Conservation (phyloP, 805 yeast genomes). For the Wickerhamiella bombiphila region DNA sequence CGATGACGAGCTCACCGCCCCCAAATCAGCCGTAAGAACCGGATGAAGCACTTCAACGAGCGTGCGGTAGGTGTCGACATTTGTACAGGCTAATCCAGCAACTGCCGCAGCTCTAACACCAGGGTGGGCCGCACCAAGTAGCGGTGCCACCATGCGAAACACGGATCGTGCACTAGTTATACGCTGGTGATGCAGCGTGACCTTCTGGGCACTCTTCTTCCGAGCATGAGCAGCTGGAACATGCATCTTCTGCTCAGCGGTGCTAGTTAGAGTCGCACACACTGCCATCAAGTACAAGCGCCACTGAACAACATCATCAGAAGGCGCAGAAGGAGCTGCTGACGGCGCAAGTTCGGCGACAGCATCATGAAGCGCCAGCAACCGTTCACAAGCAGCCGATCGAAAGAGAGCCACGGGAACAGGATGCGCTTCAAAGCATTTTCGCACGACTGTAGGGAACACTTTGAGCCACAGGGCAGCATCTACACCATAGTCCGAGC, state of each 20-base stretch:
- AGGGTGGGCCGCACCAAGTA: conserved; percentile 54
- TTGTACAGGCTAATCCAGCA: conserved; percentile 77
- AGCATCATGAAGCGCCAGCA: conserved; percentile 53
- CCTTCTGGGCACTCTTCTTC: conserved; percentile 63
- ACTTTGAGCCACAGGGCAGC: conserved; percentile 90
- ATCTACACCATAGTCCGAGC: conserved; percentile 87
- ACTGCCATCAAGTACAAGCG: conserved; percentile 78
- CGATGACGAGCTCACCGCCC: not conserved
- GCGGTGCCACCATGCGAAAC: conserved; percentile 74
- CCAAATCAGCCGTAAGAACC: conserved; percentile 37
- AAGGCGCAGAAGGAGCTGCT: conserved; percentile 7
- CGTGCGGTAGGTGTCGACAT: conserved; percentile 75
- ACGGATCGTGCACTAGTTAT: conserved; percentile 86
- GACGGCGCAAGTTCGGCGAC: conserved; percentile 14
- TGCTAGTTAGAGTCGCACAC: conserved; percentile 78
- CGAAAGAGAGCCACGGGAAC: conserved; percentile 88
- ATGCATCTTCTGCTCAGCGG: conserved; percentile 69
- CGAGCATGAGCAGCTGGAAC: conserved; percentile 58
- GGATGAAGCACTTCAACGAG: conserved; percentile 62
- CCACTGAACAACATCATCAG: conserved; percentile 57
- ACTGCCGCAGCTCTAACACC: conserved; percentile 73
- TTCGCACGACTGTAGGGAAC: conserved; percentile 58
- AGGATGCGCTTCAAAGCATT: conserved; percentile 70
- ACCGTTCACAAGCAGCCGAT: conserved; percentile 72
- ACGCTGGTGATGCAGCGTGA: conserved; percentile 75